Percentiles rank a stretch among this genome's conserved stretches.
phyloP scores from a whole-genome alignment of 768 basidiomycete species.

The Podaxis carcinomalis region DNA sequence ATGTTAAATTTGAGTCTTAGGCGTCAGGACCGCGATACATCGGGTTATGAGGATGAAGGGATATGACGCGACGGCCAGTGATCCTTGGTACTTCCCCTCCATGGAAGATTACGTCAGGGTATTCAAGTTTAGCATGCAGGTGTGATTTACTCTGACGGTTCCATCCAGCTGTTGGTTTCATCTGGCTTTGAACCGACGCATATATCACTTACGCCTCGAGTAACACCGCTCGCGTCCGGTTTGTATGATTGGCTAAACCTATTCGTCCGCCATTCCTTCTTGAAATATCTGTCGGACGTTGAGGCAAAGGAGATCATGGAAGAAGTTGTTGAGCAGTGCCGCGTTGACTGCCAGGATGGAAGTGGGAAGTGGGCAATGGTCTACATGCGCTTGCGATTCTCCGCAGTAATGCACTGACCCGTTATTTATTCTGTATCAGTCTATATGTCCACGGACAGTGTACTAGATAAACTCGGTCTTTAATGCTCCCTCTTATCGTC shows the following conservation, averaged over 20 bases:
- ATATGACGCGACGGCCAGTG: conserved; percentile 51
- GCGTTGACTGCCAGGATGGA: conserved; percentile 52
- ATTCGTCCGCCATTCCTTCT: conserved; percentile 60
- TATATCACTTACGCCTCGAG: conserved; percentile 51
- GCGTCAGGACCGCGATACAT: conserved; percentile 57
- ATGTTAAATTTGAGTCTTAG: conserved; percentile 30
- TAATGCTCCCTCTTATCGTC: neutral
- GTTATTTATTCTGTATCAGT: neutral
- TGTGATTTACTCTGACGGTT: neutral
- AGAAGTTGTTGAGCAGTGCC: conserved; percentile 55
- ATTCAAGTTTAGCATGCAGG: conserved; percentile 11
- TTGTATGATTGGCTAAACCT: conserved; percentile 64
- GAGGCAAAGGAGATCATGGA: conserved; percentile 58
- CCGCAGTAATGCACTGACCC: conserved; percentile 36
- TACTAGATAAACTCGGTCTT: neutral
- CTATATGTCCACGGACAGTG: neutral
- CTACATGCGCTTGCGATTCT: conserved; percentile 68
- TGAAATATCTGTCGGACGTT: conserved; percentile 45
- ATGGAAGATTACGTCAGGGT: conserved; percentile 61
- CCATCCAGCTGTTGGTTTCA: conserved; percentile 45
- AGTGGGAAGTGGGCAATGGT: conserved; percentile 65
- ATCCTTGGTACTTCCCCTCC: conserved; percentile 88
- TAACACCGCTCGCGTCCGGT: conserved; percentile 48
- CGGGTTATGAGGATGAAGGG: conserved; percentile 47
- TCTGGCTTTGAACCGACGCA: conserved; percentile 54